Evolutionary conservation across 345 rosid genomes (phyloP).

Genomic region (Acer saccharum): DNA sequence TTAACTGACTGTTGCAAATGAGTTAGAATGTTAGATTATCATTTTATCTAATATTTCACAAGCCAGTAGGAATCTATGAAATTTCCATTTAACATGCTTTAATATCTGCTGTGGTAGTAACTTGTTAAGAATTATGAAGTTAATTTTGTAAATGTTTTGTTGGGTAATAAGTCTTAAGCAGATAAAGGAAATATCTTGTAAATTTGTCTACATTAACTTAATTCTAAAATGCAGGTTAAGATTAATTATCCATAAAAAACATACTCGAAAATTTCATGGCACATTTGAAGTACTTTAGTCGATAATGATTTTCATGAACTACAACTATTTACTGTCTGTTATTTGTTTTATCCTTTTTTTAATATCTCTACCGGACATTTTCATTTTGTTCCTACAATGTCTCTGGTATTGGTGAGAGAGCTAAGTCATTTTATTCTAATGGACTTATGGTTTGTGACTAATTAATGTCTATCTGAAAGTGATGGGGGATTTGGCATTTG

Average conservation of each 20-base stretch:
- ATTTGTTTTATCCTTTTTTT: neutral
- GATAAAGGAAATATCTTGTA: neutral
- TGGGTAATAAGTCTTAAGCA: neutral
- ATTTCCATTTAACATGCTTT: slow-evolving; percentile 7
- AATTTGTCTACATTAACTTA: neutral
- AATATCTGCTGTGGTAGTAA: neutral
- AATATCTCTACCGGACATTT: neutral
- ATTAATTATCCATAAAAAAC: neutral
- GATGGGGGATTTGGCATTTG: slow-evolving; percentile 22
- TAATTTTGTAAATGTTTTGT: neutral
- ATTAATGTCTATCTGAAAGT: slow-evolving; percentile 16
- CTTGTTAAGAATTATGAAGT: neutral
- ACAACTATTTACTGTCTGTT: neutral
- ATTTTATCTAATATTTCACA: neutral
- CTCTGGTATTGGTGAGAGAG: neutral
- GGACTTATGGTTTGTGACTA: slow-evolving; percentile 3
- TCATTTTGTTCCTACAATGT: neutral
- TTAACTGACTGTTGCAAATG: neutral
- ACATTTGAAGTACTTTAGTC: neutral
- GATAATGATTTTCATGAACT: neutral
- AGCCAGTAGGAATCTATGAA: neutral
- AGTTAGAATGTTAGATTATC: slow-evolving; percentile 1
- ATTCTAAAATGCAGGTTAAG: neutral
- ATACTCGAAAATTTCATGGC: neutral
- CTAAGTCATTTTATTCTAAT: neutral